Evolutionary conservation across 2,329 filamentous ascomycete genomes (phyloP).

Genomic region (Lasiodiplodia sp.): DNA sequence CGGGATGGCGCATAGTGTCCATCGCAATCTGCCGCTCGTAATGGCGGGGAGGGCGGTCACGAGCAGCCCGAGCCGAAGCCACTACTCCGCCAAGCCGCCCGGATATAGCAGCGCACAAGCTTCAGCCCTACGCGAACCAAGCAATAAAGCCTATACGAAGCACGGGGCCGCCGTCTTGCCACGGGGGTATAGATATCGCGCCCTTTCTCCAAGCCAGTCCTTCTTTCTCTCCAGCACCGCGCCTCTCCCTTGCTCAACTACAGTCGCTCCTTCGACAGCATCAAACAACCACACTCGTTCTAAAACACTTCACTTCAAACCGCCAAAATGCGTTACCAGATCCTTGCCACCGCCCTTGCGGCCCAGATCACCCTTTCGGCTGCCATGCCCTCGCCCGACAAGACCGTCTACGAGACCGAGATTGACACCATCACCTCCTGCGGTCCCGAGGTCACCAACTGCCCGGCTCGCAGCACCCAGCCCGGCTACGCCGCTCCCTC

Average conservation of each 20-base stretch:
- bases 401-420: conserved; percentile 31
- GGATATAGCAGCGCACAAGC: conserved; percentile 14
- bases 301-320: neutral
- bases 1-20: neutral
- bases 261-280: conserved; percentile 15
- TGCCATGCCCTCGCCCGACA: conserved; percentile 15
- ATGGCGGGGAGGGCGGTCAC: conserved; percentile 18
- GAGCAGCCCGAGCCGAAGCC: neutral
- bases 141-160: conserved; percentile 26
- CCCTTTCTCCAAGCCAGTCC: neutral
- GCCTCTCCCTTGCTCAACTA: conserved; percentile 8
- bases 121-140: conserved; percentile 24
- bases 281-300: conserved; percentile 15
- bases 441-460: conserved; percentile 32
- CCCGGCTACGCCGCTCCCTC: conserved; percentile 18
- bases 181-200: conserved; percentile 18
- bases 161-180: neutral
- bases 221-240: conserved; percentile 4
- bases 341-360: conserved; percentile 22
- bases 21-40: conserved; percentile 24
- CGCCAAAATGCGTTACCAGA: conserved; percentile 22
- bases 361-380: conserved; percentile 11
- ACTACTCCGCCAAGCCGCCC: conserved; percentile 2
- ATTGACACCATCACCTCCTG: conserved; percentile 30
- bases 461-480: conserved; percentile 31